Evolutionary conservation across 2,329 filamentous ascomycete species (phyloP).

Genomic region (Nannizziopsis barbatae): DNA sequence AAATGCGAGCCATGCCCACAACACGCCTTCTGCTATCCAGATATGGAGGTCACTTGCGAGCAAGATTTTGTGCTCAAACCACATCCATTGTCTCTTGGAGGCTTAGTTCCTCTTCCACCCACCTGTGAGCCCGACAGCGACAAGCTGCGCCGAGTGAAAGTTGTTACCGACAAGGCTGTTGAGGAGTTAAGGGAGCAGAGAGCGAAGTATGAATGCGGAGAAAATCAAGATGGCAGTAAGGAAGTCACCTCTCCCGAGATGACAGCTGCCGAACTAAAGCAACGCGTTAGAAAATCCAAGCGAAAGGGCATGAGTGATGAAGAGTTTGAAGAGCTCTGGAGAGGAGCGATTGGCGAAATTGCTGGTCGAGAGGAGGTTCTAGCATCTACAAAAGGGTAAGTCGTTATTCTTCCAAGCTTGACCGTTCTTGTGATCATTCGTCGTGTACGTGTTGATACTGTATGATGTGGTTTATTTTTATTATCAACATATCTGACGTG

Average conservation of each 20-base stretch:
- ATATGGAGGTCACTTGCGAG: constrained; percentile 70
- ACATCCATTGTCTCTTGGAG: constrained; percentile 72
- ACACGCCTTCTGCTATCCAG: constrained; percentile 77
- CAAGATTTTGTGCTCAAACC: constrained; percentile 73
- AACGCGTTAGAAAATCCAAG: constrained; percentile 61
- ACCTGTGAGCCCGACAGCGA: constrained; percentile 92
- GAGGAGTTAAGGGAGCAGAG: constrained; percentile 75
- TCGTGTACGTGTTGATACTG: constrained; percentile 12
- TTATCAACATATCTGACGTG: constrained; percentile 11
- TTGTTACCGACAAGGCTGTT: constrained; percentile 76
- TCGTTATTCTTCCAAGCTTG: constrained; percentile 18
- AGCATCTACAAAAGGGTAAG: constrained; percentile 49
- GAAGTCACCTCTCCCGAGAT: constrained; percentile 54
- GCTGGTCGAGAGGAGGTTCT: constrained; percentile 49
- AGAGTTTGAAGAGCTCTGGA: constrained; percentile 78
- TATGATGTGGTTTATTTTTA: constrained; percentile 17
- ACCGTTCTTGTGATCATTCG: constrained; percentile 15
- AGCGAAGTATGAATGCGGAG: constrained; percentile 84
- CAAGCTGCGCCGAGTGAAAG: constrained; percentile 74
- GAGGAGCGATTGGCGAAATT: constrained; percentile 41
- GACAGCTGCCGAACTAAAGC: constrained; percentile 59
- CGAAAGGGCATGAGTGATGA: constrained; percentile 72
- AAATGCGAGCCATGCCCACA: constrained; percentile 81
- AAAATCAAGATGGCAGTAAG: constrained; percentile 51
- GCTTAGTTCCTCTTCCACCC: constrained; percentile 71